Base-by-base conservation (phyloP, 106 monocot species). In the Dendrobium nobile region DNA sequence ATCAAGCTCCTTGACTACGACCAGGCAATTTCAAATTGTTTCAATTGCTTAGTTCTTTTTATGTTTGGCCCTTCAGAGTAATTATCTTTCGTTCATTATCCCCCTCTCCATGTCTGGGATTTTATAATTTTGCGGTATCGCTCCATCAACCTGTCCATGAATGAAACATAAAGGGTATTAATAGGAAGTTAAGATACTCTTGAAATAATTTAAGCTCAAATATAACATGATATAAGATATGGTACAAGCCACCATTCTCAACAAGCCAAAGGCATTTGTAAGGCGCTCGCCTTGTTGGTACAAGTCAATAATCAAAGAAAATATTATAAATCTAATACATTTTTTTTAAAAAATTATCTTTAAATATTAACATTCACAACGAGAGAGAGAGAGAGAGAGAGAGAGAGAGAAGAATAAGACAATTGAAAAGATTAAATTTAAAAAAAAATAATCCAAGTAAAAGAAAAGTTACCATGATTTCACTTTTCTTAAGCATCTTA, bases 381-480 rank as follows among this genome's bases (percentile, higher is more conserved):
- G 16, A 56, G 13, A 56, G 9, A 45, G 9, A 9, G 4, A 24
- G 4, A 27, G 27, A 27, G 27, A 27, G 27, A 27, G 27, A 27
- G 27, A 27, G 27, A 64, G 9, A 18, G 13, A 13, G 17, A 64
- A 64, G 6, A 22, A 5, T 4, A 6, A 64, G 18, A 64, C n/a
- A 64, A 18, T 17, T 1, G 22, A 6, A 64, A 19, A 64, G 5
- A 37, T n/a, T 70, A 6, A 70, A 31, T 1, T 15, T 10, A 48
- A 51, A 51, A 51, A 51, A 10, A 51, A 33, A 41, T 19, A 73
- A 44, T 44, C 1, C 42, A 43, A 42, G 13, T n/a, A 74, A 74
- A 74, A n/a, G 43, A 76, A 18, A 40, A 82, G 20, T 77, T 86
- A 90, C 92, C 85, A 78, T 51, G 68, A 82, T 4, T 55, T 55